phyloP scores from a whole-genome alignment of 164 flowering plant genomes.

The Aristolochia contorta region DNA sequence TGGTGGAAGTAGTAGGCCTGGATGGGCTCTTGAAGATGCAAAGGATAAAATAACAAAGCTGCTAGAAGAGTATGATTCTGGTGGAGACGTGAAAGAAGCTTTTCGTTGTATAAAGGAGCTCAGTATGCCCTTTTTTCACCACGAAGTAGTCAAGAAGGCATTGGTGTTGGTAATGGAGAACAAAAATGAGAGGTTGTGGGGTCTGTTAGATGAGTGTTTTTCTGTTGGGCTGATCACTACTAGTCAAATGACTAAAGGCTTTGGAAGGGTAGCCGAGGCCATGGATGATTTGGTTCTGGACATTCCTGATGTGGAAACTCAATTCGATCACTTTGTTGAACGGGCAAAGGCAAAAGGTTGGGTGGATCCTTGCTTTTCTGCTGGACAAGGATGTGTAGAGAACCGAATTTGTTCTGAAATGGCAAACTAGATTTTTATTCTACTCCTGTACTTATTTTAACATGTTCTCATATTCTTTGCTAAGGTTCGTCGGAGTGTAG shows the following conservation, averaged over 20 bases:
- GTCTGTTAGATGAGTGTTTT: slow-evolving; percentile 36
- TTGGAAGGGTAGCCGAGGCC: slow-evolving; percentile 42
- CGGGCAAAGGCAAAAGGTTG: slow-evolving; percentile 44
- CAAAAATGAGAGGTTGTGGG: slow-evolving; percentile 40
- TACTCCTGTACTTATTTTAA: too few relatives aligned
- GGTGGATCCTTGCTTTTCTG: slow-evolving; percentile 40
- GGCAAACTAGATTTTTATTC: not conserved
- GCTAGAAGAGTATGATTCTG: slow-evolving; percentile 65
- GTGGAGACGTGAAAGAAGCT: slow-evolving; percentile 64
- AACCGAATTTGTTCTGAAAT: slow-evolving; percentile 24
- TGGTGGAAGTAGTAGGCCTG: slow-evolving; percentile 41
- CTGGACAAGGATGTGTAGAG: slow-evolving; percentile 9
- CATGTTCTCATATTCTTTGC: too few relatives aligned
- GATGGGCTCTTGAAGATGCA: slow-evolving; percentile 58
- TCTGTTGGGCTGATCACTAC: slow-evolving; percentile 45
- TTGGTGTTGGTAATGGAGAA: slow-evolving; percentile 52
- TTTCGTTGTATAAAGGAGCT: slow-evolving; percentile 60
- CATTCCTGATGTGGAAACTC: slow-evolving; percentile 53
- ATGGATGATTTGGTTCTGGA: slow-evolving; percentile 70
- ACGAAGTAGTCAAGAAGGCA: slow-evolving; percentile 76
- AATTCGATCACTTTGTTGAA: slow-evolving; percentile 29
- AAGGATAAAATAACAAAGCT: slow-evolving; percentile 57
- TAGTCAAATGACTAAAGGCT: slow-evolving; percentile 68
- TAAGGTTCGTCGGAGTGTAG: too few relatives aligned
- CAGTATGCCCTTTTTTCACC: slow-evolving; percentile 78